Base-by-base conservation (phyloP, 768 basidiomycete genomes). In the Suillus tomentosus region DNA sequence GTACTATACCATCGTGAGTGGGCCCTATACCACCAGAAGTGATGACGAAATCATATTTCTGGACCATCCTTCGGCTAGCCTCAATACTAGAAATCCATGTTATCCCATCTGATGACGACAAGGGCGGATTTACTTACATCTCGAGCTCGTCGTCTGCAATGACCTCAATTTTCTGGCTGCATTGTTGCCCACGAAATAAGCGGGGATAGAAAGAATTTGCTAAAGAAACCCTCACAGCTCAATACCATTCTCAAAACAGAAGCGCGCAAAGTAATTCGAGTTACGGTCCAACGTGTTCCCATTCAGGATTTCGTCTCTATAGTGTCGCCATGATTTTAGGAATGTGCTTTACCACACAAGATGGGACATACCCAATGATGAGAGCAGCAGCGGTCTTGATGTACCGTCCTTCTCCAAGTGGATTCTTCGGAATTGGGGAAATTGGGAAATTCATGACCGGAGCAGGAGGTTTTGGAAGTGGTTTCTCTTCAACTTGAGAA, bases 1-100 rank as follows among this genome's bases (percentile, higher is more conserved):
- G 22, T 45, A 54, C 17, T 82, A 62, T 67, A 91, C 92, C 92
- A 71, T 94, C 94, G 71, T 95, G 93, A 15, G 94, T 96, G 4
- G 94, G 92, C 0, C 94, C 94, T 64, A 97, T 94, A 1, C 96
- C 95, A 2, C 96, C 95, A 17, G 87, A 89, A 0, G 94, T 96
- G 60, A 98, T 82, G 37, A 98, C 95, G 69, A 95, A 88, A 74
- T 98, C 96, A 74, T 95, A 96, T 53, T 85, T 85, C 45, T 81
- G 77, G 42, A 90, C 89, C 84, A 99, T 86, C 24, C 94, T 82
- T 64, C 86, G 80, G 43, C 92, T 93, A 9, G 96, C 95, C 72
- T 96, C 93, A 63, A 92, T 80, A 64, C 94, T 95, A 71, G 17
- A 15, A 40, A 19, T 56, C 37, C 36, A 53, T 19, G 24, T 66